These are phyloP conservation scores for Solanum ossicruentum DNA, from an alignment of 257 asterid genomes.

Conservation along the genomic window DNA sequence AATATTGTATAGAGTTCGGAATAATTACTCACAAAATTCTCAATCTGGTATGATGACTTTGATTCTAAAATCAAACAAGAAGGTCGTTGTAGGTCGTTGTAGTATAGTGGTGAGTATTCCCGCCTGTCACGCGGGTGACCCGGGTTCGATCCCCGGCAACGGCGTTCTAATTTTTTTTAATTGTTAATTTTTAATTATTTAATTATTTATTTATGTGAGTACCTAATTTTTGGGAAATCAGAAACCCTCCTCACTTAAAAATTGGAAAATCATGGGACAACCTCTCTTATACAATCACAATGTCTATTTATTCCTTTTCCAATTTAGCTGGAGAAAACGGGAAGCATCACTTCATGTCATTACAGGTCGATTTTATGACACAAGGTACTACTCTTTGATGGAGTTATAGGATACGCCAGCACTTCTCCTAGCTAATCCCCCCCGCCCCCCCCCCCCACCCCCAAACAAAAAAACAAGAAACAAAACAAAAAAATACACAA, in stretches of 20 bases:
- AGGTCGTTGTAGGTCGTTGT: slow-evolving; percentile 84
- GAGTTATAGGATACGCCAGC: too few relatives aligned
- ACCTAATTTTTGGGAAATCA: too few relatives aligned
- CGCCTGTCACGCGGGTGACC: slow-evolving; percentile 99
- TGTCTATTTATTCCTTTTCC: too few relatives aligned
- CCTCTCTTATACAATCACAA: not conserved
- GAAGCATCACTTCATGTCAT: not conserved
- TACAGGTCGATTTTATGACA: not conserved
- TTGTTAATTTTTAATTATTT: too few relatives aligned
- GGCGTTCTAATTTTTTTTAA: slow-evolving; percentile 20
- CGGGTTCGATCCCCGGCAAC: slow-evolving; percentile 99
- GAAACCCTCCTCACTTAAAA: not conserved
- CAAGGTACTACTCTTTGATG: not conserved
- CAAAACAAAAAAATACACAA: too few relatives aligned
- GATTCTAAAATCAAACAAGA: not conserved
- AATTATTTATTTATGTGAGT: too few relatives aligned
- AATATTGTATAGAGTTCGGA: not conserved
- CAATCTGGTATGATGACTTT: too few relatives aligned
- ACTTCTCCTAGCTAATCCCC: too few relatives aligned
- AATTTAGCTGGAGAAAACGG: too few relatives aligned
- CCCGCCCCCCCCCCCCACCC: too few relatives aligned
- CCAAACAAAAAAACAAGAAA: too few relatives aligned
- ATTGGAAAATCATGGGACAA: not conserved
- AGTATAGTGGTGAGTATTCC: slow-evolving; percentile 98
- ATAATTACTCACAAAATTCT: too few relatives aligned